phyloP scores from a whole-genome alignment of 768 basidiomycete species.

The Arthromyces matolae region DNA sequence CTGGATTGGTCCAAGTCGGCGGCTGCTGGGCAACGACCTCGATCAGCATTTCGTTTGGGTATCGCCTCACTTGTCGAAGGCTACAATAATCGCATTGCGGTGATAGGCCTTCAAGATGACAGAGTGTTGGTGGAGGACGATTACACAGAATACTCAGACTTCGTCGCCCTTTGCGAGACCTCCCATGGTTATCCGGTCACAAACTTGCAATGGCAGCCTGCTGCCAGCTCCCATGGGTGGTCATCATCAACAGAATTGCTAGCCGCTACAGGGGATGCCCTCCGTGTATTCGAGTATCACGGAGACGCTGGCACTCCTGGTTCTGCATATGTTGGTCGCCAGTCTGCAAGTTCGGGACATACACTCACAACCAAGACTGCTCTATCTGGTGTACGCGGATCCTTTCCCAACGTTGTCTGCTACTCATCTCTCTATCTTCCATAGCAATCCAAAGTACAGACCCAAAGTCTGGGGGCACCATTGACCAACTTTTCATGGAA shows the following conservation, averaged over 20 bases:
- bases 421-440: conserved; percentile 8
- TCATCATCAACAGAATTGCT: conserved; percentile 70
- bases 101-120: conserved; percentile 80
- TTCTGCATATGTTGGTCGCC: conserved; percentile 70
- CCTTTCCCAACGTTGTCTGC: conserved; percentile 6
- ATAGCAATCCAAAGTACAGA: conserved; percentile 89
- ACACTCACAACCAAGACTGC: conserved; percentile 71
- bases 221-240: conserved; percentile 63
- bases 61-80: conserved; percentile 85
- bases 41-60: conserved; percentile 79
- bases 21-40: conserved; percentile 68
- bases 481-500: conserved; percentile 99
- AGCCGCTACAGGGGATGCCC: conserved; percentile 90
- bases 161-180: conserved; percentile 79
- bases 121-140: conserved; percentile 85
- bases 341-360: conserved; percentile 53
- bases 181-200: conserved; percentile 93
- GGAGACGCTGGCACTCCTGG: conserved; percentile 57
- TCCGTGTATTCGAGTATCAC: conserved; percentile 88
- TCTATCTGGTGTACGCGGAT: conserved; percentile 68
- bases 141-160: conserved; percentile 80
- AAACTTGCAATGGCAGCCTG: conserved; percentile 90
- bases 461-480: conserved; percentile 79
- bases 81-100: conserved; percentile 75
- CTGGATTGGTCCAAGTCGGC: conserved; percentile 87